Evolutionary conservation across 108 stramenopile species (phyloP).

Genomic region (Epithemia pelagica): DNA sequence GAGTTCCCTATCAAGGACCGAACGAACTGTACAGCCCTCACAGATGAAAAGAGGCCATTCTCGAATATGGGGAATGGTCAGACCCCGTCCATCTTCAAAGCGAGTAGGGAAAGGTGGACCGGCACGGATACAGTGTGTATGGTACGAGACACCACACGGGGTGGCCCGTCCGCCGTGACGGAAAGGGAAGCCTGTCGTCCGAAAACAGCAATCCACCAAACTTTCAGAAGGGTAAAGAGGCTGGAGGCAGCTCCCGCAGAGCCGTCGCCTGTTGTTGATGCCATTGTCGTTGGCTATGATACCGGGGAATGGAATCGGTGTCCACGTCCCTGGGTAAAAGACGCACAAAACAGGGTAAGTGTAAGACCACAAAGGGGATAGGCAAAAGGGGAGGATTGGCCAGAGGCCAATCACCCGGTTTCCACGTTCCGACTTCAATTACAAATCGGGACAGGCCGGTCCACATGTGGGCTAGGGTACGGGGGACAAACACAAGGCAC

Average conservation of each 20-base stretch:
- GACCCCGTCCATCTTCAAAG: not conserved
- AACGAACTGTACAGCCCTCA: not conserved
- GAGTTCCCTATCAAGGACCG: not conserved
- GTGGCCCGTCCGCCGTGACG: not conserved
- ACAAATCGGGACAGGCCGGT: too few relatives aligned
- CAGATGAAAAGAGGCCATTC: constrained; percentile 1
- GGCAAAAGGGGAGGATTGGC: too few relatives aligned
- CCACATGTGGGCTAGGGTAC: too few relatives aligned
- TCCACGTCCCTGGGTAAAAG: too few relatives aligned
- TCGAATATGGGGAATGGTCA: not conserved
- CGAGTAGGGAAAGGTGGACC: not conserved
- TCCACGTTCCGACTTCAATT: too few relatives aligned
- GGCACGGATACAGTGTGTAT: not conserved
- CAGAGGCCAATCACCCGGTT: too few relatives aligned
- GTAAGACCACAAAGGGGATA: too few relatives aligned
- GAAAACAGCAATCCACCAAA: not conserved
- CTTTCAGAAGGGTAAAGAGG: not conserved
- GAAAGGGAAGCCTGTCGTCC: not conserved
- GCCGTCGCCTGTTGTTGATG: not conserved
- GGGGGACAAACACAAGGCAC: too few relatives aligned
- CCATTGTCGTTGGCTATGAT: not conserved
- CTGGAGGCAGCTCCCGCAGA: not conserved
- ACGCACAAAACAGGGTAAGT: too few relatives aligned
- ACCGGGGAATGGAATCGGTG: not conserved
- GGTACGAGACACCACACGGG: not conserved